Evolutionary conservation across 306 rosid genomes (phyloP).

Genomic region (Corylus heterophylla): DNA sequence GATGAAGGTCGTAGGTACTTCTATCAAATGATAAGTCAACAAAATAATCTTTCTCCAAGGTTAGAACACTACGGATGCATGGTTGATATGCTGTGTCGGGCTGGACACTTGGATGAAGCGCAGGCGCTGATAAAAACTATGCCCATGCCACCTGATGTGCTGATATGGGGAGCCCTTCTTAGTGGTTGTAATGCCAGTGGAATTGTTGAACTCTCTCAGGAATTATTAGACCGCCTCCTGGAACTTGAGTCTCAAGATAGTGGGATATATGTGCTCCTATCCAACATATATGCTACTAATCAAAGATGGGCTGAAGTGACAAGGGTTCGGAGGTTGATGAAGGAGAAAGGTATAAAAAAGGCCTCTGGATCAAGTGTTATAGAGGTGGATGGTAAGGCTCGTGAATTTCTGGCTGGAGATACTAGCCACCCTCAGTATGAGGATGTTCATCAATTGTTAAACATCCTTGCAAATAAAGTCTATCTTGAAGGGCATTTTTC

Average conservation of each 20-base stretch:
- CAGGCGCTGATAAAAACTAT: constrained; percentile 58
- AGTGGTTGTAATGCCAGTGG: constrained; percentile 55
- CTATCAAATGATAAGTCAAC: constrained; percentile 47
- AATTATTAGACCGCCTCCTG: constrained; percentile 47
- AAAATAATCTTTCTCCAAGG: constrained; percentile 48
- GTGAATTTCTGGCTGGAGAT: constrained; percentile 65
- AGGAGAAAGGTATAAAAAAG: constrained; percentile 68
- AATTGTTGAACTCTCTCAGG: constrained; percentile 50
- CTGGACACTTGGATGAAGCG: constrained; percentile 71
- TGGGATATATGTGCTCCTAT: constrained; percentile 76
- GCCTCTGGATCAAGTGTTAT: constrained; percentile 68
- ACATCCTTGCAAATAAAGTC: constrained; percentile 49
- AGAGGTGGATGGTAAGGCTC: constrained; percentile 62
- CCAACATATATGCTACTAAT: constrained; percentile 64
- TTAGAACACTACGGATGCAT: constrained; percentile 83
- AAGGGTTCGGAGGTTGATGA: constrained; percentile 68
- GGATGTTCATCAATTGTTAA: constrained; percentile 46
- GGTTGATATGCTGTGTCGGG: constrained; percentile 76
- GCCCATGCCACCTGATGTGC: constrained; percentile 83
- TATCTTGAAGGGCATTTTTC: constrained; percentile 39
- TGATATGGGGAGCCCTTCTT: constrained; percentile 72
- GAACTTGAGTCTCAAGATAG: constrained; percentile 59
- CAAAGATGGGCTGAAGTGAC: constrained; percentile 73
- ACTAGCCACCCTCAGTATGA: constrained; percentile 55
- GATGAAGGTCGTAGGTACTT: constrained; percentile 59